Conservation (phyloP, 2,329 filamentous ascomycete species). For the Fusarium sambucinum region DNA sequence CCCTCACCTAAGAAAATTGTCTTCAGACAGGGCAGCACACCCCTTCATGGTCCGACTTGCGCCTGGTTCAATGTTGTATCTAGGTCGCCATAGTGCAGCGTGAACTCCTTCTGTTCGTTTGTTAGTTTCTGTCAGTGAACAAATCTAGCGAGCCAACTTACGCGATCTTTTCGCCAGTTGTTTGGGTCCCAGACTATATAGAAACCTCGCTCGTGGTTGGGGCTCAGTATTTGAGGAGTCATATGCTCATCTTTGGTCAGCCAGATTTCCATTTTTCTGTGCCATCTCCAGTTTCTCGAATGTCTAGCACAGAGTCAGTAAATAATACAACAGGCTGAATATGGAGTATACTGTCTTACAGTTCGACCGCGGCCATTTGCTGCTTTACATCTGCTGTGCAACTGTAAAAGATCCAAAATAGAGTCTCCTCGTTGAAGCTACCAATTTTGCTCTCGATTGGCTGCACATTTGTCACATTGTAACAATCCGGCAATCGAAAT, state of each 20-base stretch:
- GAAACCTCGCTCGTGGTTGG: constrained; percentile 72
- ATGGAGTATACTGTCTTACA: constrained; percentile 62
- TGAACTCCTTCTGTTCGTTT: constrained; percentile 66
- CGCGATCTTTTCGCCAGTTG: constrained; percentile 73
- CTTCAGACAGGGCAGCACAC: constrained; percentile 18
- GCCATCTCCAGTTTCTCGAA: constrained; percentile 75
- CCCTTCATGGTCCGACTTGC: constrained; percentile 47
- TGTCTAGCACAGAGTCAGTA: constrained; percentile 59
- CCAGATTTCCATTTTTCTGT: constrained; percentile 75
- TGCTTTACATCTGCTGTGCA: constrained; percentile 73
- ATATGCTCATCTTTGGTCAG: constrained; percentile 76
- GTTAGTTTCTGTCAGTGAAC: constrained; percentile 33
- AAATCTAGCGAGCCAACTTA: constrained; percentile 54
- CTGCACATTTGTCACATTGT: constrained; percentile 74
- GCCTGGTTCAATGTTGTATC: constrained; percentile 61
- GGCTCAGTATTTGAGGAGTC: constrained; percentile 70
- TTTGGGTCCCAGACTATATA: constrained; percentile 74
- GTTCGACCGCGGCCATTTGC: constrained; percentile 71
- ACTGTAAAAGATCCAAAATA: constrained; percentile 78
- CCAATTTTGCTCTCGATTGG: constrained; percentile 73
- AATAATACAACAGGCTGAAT: background rate
- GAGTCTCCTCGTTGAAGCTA: constrained; percentile 76
- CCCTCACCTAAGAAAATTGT: constrained; percentile 26
- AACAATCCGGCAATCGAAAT: constrained; percentile 73
- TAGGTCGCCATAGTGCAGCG: constrained; percentile 71